Conservation (phyloP, 75 land plant species). For the Cupressus sempervirens region DNA sequence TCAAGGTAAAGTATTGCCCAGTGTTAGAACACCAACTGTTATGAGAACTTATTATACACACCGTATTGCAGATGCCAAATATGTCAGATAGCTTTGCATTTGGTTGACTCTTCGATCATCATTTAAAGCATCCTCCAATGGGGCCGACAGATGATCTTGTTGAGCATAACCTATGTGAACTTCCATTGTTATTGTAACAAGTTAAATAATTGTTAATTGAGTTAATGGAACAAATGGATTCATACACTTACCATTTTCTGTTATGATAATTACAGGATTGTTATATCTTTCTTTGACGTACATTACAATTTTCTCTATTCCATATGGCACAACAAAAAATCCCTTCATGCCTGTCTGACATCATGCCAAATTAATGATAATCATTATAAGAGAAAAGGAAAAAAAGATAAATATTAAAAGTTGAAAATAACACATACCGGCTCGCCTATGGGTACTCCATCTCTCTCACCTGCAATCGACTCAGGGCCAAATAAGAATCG, state of each 20-base stretch:
- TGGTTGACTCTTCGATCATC: background rate
- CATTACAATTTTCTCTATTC: slow-evolving; percentile 31
- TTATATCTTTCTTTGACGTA: slow-evolving; percentile 36
- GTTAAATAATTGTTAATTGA: background rate
- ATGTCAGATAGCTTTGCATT: background rate
- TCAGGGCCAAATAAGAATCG: background rate
- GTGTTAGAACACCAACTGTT: background rate
- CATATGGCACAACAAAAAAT: slow-evolving; percentile 46
- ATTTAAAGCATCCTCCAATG: background rate
- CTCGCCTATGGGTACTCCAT: slow-evolving; percentile 39
- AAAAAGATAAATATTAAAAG: no score
- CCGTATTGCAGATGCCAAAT: background rate
- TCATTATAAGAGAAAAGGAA: no score
- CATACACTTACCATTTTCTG: slow-evolving; percentile 25
- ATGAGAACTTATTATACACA: background rate
- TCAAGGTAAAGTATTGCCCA: background rate
- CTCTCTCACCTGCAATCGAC: slow-evolving; percentile 17
- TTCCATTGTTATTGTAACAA: background rate
- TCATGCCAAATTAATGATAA: background rate
- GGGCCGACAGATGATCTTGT: background rate
- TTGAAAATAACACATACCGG: slow-evolving; percentile 13
- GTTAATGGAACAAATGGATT: no score
- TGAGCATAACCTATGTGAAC: background rate
- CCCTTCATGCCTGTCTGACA: slow-evolving; percentile 26
- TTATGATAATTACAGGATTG: slow-evolving; percentile 44